A percentile compares a stretch with the other conserved stretches of the same genome.
Evolutionary conservation across 2,329 filamentous ascomycete species (phyloP).

Genomic region (Diaporthe velutina): DNA sequence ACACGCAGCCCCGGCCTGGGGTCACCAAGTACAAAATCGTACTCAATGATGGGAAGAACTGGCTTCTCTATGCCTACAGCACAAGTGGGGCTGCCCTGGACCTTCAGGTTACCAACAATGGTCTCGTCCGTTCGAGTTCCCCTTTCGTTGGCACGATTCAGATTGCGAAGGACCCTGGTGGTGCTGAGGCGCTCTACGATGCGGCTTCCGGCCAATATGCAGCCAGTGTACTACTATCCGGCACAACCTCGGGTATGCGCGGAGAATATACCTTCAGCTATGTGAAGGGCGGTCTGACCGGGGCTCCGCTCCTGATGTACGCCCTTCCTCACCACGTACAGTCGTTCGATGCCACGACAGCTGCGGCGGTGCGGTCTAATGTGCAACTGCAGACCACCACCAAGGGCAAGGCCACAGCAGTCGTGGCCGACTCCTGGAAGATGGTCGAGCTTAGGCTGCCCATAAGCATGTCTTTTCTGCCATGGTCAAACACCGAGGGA

Average conservation of each 20-base stretch:
- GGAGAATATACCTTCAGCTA: constrained; percentile 83
- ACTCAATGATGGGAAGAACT: constrained; percentile 79
- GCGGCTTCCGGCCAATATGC: constrained; percentile 82
- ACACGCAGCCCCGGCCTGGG: constrained; percentile 69
- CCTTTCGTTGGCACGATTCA: constrained; percentile 86
- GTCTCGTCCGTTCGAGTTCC: constrained; percentile 72
- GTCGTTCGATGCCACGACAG: constrained; percentile 74
- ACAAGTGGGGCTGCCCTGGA: constrained; percentile 71
- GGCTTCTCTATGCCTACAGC: constrained; percentile 83
- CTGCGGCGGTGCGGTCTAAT: constrained; percentile 62
- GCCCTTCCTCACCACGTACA: constrained; percentile 87
- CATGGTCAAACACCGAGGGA: constrained; percentile 74
- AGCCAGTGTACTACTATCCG: constrained; percentile 72
- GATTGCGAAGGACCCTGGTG: constrained; percentile 80
- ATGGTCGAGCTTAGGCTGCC: constrained; percentile 83
- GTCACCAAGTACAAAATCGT: constrained; percentile 82
- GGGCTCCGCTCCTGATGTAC: constrained; percentile 81
- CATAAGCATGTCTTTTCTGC: constrained; percentile 79
- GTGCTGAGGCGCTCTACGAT: constrained; percentile 79
- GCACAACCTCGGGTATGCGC: constrained; percentile 66
- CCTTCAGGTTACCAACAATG: constrained; percentile 77
- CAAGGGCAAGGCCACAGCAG: constrained; percentile 82
- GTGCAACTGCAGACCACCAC: constrained; percentile 83
- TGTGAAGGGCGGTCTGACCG: constrained; percentile 74
- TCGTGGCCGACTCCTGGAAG: constrained; percentile 81